These are phyloP conservation scores for Cinnamomum chago DNA, from an alignment of 164 flowering plant genomes.

Conservation along the genomic window DNA sequence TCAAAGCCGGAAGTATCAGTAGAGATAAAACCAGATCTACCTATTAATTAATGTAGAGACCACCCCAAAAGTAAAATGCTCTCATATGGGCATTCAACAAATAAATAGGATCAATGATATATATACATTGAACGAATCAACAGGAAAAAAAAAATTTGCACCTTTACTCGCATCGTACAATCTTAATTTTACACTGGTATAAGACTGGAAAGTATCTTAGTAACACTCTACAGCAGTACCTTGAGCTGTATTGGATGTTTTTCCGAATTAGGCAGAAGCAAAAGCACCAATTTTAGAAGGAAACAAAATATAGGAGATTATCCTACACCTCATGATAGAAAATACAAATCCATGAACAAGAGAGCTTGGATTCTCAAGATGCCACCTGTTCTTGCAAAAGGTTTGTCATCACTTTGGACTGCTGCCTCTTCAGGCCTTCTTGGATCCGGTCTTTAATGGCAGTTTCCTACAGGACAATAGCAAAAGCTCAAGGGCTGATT, in stretches of 20 bases:
- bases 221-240: background rate
- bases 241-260: background rate
- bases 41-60: too few relatives aligned
- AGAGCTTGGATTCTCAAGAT: background rate
- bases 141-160: too few relatives aligned
- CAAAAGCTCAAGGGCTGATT: too few relatives aligned
- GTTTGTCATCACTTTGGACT: background rate
- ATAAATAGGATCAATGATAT: too few relatives aligned
- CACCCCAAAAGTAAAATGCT: too few relatives aligned
- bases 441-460: conserved; percentile 32
- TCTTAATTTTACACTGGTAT: background rate
- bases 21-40: too few relatives aligned
- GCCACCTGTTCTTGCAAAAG: conserved; percentile 3
- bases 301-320: too few relatives aligned
- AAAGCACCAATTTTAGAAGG: conserved; percentile 6
- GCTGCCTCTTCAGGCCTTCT: conserved; percentile 25
- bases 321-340: conserved; percentile 8
- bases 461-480: conserved; percentile 14
- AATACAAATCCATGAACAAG: background rate
- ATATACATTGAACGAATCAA: too few relatives aligned
- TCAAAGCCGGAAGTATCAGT: too few relatives aligned
- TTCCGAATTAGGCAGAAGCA: conserved; percentile 2
- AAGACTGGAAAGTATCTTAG: background rate
- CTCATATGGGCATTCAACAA: too few relatives aligned
- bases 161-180: background rate